Conservation (phyloP, 345 rosid genomes). For the Citrus medica region DNA sequence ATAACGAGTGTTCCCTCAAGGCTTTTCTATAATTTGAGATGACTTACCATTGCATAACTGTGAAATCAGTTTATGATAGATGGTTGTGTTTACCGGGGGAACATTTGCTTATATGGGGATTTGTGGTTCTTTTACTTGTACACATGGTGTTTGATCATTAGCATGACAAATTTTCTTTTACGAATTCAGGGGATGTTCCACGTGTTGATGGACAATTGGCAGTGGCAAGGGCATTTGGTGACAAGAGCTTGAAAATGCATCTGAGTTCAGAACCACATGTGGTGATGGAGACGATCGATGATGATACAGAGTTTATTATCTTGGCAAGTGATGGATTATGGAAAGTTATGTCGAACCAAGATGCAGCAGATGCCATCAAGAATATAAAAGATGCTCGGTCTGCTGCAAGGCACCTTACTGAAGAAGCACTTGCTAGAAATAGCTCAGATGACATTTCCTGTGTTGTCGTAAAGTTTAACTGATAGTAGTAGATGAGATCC, state of each 20-base stretch:
- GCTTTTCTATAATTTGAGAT: not conserved
- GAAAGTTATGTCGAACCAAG: conserved; percentile 93
- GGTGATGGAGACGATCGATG: conserved; percentile 43
- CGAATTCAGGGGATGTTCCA: conserved; percentile 77
- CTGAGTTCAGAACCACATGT: conserved; percentile 90
- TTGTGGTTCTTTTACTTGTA: not conserved
- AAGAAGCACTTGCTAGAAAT: conserved; percentile 69
- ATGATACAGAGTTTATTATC: conserved; percentile 64
- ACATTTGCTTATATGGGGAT: not conserved
- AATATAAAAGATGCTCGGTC: conserved; percentile 66
- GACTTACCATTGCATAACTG: not conserved
- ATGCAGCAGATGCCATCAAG: conserved; percentile 67
- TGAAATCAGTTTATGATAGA: not conserved
- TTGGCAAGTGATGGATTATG: conserved; percentile 94
- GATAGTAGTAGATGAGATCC: conserved; percentile 13
- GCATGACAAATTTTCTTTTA: not conserved
- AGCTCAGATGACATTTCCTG: conserved; percentile 91
- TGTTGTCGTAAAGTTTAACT: conserved; percentile 67
- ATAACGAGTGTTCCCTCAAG: not conserved
- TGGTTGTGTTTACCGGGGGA: not conserved
- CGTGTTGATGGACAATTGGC: conserved; percentile 95
- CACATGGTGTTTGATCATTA: not conserved
- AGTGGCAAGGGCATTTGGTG: conserved; percentile 94
- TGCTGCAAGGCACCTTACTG: conserved; percentile 84
- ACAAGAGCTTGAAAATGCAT: conserved; percentile 81